phyloP scores from a whole-genome alignment of 2,329 filamentous ascomycete species.

The Penicillium sp. region DNA sequence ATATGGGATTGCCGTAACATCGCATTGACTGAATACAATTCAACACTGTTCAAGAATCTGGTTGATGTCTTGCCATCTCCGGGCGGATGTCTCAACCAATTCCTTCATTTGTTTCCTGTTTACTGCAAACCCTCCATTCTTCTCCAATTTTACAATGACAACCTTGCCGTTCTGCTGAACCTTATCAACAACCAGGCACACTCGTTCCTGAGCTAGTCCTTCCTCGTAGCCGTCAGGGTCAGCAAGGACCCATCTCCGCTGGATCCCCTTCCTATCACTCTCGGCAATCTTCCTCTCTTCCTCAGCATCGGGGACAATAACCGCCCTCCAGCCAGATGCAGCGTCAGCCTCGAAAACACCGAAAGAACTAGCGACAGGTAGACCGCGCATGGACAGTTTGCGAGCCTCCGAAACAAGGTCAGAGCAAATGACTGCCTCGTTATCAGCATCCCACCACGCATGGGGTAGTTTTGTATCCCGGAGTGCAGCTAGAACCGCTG shows the following conservation, averaged over 20 bases:
- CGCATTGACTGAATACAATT: conserved; percentile 5
- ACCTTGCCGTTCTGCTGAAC: conserved; percentile 53
- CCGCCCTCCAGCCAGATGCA: conserved; percentile 43
- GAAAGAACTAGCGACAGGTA: conserved; percentile 79
- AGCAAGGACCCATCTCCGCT: conserved; percentile 71
- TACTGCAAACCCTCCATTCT: conserved; percentile 76
- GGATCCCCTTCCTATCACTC: conserved; percentile 45
- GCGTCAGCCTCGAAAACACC: conserved; percentile 72
- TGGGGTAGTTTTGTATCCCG: conserved; percentile 75
- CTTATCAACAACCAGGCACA: conserved; percentile 79
- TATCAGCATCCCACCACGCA: conserved; percentile 83
- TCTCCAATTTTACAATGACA: conserved; percentile 73
- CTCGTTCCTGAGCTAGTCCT: conserved; percentile 76
- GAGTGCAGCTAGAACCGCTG: conserved; percentile 79
- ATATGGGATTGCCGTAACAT: neutral
- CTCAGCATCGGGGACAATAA: conserved; percentile 40
- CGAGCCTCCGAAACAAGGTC: conserved; percentile 59
- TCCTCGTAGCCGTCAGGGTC: conserved; percentile 94
- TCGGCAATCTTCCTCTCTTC: conserved; percentile 47
- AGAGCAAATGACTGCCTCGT: conserved; percentile 78
- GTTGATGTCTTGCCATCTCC: conserved; percentile 67
- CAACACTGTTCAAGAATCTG: conserved; percentile 43
- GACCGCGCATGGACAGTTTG: conserved; percentile 63
- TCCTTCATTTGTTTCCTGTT: conserved; percentile 66
- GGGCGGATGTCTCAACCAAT: conserved; percentile 64